These are phyloP conservation scores for Nematodospora anomalae DNA, from an alignment of 1,139 yeast genomes.

Conservation along the genomic window DNA sequence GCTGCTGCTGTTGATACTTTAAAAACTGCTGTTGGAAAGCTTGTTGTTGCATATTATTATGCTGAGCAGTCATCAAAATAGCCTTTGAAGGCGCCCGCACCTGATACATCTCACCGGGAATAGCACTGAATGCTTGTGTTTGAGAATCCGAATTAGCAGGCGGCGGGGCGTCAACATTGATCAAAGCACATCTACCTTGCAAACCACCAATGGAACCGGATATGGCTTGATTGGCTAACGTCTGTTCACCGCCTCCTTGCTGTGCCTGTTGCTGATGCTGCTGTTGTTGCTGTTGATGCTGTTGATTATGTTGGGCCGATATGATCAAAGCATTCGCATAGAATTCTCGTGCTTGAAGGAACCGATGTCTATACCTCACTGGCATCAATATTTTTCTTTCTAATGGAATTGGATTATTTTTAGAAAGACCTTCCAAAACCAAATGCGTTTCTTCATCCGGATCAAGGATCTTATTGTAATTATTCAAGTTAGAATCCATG, in stretches of 20 bases:
- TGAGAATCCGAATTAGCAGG: conserved; percentile 25
- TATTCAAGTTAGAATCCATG: conserved; percentile 19
- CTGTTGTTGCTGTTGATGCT: conserved; percentile 15
- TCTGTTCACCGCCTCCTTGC: conserved; percentile 24
- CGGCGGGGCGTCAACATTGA: conserved; percentile 54
- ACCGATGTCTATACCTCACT: conserved; percentile 65
- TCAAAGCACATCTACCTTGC: conserved; percentile 74
- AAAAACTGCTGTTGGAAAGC: conserved; percentile 51
- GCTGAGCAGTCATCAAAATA: conserved; percentile 44
- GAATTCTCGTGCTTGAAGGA: conserved; percentile 80
- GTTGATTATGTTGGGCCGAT: conserved; percentile 27
- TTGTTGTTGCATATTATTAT: conserved; percentile 47
- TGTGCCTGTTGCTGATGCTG: conserved; percentile 15
- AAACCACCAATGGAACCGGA: conserved; percentile 66
- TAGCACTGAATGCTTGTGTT: conserved; percentile 53
- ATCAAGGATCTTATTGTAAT: conserved; percentile 35
- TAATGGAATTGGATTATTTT: conserved; percentile 77
- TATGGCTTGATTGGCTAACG: conserved; percentile 51
- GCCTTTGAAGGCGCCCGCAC: conserved; percentile 67
- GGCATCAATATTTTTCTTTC: conserved; percentile 77
- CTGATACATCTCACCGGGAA: conserved; percentile 52
- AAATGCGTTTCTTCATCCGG: conserved; percentile 95
- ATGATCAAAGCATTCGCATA: conserved; percentile 62
- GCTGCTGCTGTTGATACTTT: conserved; percentile 46
- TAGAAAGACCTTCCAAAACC: conserved; percentile 87